Evolutionary conservation across 164 flowering plant species (phyloP), one percentile per base, ranked within the genome.

Genomic region (Warburgia ugandensis): DNA sequence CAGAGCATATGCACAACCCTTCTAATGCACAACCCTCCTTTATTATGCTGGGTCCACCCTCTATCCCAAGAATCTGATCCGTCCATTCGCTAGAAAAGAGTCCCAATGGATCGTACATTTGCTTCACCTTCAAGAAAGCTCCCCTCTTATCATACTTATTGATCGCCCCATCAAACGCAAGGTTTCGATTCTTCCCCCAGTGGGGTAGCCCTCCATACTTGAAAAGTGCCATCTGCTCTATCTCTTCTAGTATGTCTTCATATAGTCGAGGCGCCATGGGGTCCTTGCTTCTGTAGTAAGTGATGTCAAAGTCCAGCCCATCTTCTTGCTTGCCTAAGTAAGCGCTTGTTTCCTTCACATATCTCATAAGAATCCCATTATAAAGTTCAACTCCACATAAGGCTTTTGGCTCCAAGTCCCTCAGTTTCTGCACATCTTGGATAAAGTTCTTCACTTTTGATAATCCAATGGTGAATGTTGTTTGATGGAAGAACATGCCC

Each of bases 131-230:
- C 60, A 86, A 60, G 52, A 86, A 86, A 16, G 64, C 62, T 0
- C 9, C 14, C 1, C 60, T 67, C 12, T 72, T 63, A 11, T 39
- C 54, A 35, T 71, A 83, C 56, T 79, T 86, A 9, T 53, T 63
- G 17, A 75, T 73, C 5, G 49, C 88, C 5, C 83, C 80, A 10
- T 58, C 55, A 43, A 83, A 86, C 0, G 70, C 95, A 17, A 86
- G 3, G 54, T 86, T 77, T 32, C 89, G 58, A 44, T 86, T 86
- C 69, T 86, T 86, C 0, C 83, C 96, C 96, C 91, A 86, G 16
- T 83, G 95, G 1, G 88, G 95, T 32, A 70, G 35, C 0, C 65
- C 95, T 3, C 73, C 77, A 27, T 83, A 86, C 58, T 78, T 79
- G 68, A 77, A 77, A 29, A 86, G 11, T 4, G 68, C 95, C 23